Evolutionary conservation across 108 stramenopile genomes (phyloP), one percentile per base, ranked within the genome.

Genomic region (Nitzschia palea): DNA sequence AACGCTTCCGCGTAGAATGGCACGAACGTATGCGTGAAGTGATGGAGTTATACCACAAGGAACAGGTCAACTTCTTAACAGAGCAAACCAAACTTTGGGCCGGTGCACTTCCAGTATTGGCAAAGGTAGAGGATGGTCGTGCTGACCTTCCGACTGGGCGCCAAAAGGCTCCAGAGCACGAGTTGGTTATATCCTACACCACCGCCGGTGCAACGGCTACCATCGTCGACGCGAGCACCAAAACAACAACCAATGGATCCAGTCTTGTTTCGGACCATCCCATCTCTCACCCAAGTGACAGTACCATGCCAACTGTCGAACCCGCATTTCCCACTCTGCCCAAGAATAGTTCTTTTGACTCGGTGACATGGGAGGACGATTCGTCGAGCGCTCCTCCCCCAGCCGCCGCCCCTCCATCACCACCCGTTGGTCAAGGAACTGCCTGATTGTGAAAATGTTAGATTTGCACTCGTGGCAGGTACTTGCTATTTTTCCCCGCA

Each of bases 11-110:
- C 4, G 55, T 67, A 22, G 65, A 71, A 35, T 78, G 55, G 44
- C 77, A 78, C 53, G 59, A 71, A 47, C 43, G 68, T 18, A 78
- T 78, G 77, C 55, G 60, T 10, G 33, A 57, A 36, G 44, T 70
- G 17, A 28, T 78, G 50, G 56, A 78, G 18, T 33, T 14, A 23
- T 71, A 54, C 63, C 77, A 78, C 53, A 66, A 57, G 26, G 44
- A 55, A 40, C 70, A 78, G 32, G 60, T 65, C 18, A 22, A 63
- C 22, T 71, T 55, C 28, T 26, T 70, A 28, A 36, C 65, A 32
- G 40, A 43, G 14, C 64, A 78, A 22, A 14, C 29, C 22, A 67
- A 62, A 22, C 54, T 56, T 17, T 67, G 53, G 40, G 45, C 30
- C 15, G 58, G 52, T 45, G 65, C 62, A 12, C 45, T 71, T 0